These are phyloP conservation scores for Lactifluus echinatus DNA, from an alignment of 768 basidiomycete genomes.

Conservation along the genomic window DNA sequence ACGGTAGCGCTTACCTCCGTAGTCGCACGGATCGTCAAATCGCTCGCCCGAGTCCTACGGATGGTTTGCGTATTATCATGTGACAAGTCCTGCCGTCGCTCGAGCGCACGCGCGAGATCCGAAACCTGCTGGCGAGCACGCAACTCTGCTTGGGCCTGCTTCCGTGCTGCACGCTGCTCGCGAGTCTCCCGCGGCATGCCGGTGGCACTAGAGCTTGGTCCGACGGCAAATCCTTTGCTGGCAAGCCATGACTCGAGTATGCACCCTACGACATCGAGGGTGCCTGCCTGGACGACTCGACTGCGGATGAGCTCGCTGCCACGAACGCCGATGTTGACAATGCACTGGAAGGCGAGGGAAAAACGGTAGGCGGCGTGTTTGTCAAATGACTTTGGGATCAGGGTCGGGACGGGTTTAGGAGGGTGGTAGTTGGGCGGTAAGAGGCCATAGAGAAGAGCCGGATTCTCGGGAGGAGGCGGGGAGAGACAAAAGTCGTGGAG, in stretches of 20 bases:
- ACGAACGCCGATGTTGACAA: constrained; percentile 94
- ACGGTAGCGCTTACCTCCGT: constrained; percentile 9
- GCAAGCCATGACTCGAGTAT: constrained; percentile 91
- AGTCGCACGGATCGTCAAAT: not conserved
- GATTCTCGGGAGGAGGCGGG: constrained; percentile 76
- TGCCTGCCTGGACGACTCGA: constrained; percentile 90
- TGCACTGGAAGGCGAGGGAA: constrained; percentile 90
- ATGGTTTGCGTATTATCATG: constrained; percentile 12
- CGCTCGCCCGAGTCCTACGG: constrained; percentile 13
- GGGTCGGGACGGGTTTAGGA: constrained; percentile 46
- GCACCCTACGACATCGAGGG: constrained; percentile 87
- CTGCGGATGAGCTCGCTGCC: constrained; percentile 89
- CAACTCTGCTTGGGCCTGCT: constrained; percentile 46
- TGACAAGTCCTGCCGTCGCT: constrained; percentile 33
- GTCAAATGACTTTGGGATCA: constrained; percentile 65
- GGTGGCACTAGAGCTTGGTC: constrained; percentile 68
- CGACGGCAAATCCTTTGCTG: constrained; percentile 79
- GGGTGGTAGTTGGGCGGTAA: constrained; percentile 53
- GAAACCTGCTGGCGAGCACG: constrained; percentile 54
- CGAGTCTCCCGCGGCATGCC: constrained; percentile 66
- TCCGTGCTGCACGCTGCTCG: constrained; percentile 59
- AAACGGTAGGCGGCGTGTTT: constrained; percentile 84
- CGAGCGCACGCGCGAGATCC: constrained; percentile 49
- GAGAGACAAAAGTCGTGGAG: constrained; percentile 80
- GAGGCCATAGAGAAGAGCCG: constrained; percentile 69